Percentiles rank a stretch among this genome's conserved stretches.
These are phyloP conservation scores for Salisapilia sapeloensis DNA, from an alignment of 352 stramenopile species.

Conservation along the genomic window DNA sequence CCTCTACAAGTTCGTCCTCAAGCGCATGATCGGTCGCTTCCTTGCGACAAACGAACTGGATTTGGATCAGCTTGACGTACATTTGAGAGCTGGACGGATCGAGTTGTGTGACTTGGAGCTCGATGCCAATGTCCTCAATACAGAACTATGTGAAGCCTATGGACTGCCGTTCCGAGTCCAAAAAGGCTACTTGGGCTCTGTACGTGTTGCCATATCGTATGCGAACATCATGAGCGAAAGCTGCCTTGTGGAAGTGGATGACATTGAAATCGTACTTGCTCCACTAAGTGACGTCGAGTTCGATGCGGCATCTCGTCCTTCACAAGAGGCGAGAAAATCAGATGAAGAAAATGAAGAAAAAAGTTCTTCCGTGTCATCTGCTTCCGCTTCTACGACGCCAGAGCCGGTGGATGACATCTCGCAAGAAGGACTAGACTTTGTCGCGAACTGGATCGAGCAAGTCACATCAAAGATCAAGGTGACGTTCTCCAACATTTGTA, in stretches of 20 bases:
- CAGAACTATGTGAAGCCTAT: conserved; percentile 46
- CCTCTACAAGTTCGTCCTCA: conserved; percentile 84
- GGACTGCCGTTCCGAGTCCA: conserved; percentile 71
- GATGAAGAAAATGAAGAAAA: conserved; percentile 1
- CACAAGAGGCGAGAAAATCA: neutral
- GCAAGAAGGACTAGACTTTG: conserved; percentile 81
- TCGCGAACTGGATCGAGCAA: conserved; percentile 81
- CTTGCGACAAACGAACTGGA: conserved; percentile 67
- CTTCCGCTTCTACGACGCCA: conserved; percentile 2
- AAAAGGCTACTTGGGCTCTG: conserved; percentile 71
- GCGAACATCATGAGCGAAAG: conserved; percentile 80
- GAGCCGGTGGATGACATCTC: conserved; percentile 63
- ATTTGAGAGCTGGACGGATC: conserved; percentile 51
- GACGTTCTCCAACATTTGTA: conserved; percentile 72
- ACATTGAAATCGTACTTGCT: conserved; percentile 79
- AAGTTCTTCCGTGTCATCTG: neutral
- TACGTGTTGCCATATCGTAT: conserved; percentile 74
- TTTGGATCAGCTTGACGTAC: conserved; percentile 75
- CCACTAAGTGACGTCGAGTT: conserved; percentile 10
- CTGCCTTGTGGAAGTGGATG: conserved; percentile 75
- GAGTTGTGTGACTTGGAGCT: conserved; percentile 72
- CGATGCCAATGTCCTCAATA: conserved; percentile 65
- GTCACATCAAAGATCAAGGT: conserved; percentile 84
- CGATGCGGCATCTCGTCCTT: neutral
- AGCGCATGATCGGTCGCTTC: conserved; percentile 80